These are phyloP conservation scores for Alternaria sp. DNA, from an alignment of 2,329 filamentous ascomycete genomes.

Conservation along the genomic window DNA sequence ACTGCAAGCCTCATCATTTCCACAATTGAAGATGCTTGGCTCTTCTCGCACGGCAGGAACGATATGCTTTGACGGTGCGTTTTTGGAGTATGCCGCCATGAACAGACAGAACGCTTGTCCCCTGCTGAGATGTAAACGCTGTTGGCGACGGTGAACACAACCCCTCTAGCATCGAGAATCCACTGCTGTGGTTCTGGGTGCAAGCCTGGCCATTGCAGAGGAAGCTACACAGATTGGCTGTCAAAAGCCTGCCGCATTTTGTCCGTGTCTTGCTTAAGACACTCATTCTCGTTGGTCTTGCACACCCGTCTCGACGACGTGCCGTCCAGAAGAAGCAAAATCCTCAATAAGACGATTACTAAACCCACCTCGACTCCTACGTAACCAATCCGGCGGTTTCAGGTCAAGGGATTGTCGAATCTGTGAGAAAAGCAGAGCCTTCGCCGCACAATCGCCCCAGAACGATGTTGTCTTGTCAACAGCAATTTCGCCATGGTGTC, in stretches of 20 bases:
- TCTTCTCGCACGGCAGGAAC: conserved; percentile 7
- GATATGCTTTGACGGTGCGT: neutral
- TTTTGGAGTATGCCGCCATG: neutral
- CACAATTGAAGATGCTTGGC: conserved; percentile 12
- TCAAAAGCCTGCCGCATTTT: conserved; percentile 4
- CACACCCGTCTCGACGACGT: conserved; percentile 1
- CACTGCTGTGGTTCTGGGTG: neutral
- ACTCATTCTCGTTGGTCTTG: conserved; percentile 8
- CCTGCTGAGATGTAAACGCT: neutral
- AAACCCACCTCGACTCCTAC: neutral
- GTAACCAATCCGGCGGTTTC: neutral
- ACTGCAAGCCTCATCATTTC: conserved; percentile 26
- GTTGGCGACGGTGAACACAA: conserved; percentile 5
- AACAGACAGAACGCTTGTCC: neutral
- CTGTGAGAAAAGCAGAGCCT: neutral
- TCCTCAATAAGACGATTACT: neutral
- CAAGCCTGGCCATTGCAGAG: neutral
- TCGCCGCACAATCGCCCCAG: neutral
- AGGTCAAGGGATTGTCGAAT: conserved; percentile 4
- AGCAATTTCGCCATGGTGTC: conserved; percentile 15
- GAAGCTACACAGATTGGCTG: conserved; percentile 6
- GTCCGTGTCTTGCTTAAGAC: conserved; percentile 7
- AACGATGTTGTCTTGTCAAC: conserved; percentile 4
- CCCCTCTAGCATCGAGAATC: neutral
- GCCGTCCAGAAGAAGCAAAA: conserved; percentile 3